Base-by-base conservation (phyloP, 2,329 filamentous ascomycete genomes). In the Didymella arachidicola region DNA sequence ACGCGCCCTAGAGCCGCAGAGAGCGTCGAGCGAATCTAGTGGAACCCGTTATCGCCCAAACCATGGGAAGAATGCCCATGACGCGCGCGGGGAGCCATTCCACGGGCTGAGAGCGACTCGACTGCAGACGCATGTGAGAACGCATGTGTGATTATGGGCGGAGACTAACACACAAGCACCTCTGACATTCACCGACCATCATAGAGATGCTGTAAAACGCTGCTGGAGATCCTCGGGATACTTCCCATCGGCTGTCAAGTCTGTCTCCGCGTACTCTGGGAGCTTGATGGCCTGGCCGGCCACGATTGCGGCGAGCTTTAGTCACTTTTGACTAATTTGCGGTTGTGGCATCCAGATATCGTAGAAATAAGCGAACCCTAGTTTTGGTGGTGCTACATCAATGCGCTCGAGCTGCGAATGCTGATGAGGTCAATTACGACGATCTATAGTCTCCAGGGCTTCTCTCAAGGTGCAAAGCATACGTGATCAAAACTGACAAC, bases 1-100 rank as follows among this genome's bases (percentile, higher is more conserved):
- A 49, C 55, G 55, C 63, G 54, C 52, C 57, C 57, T 45, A 64
- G 53, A 64, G 58, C 67, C 62, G 65, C 62, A 61, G 57, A 58
- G 45, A 41, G 45, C 45, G 48, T 44, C 39, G 8, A 49, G 44
- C 44, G 39, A 53, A 47, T 53, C 44, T 45, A 58, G 55, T 59
- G 56, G 50, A 59, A 59, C 41, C 52, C 60, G 58, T 62, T 61
- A 53, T 60, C 52, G 50, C 43, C 43, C 52, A 34, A 38, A 36
- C 48, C 61, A 63, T 56, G 57, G 59, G 59, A 61, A 41, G 55
- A 57, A 62, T 64, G 59, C 65, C 62, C 60, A 60, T 52, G 59
- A 54, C 41, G 58, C 58, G 45, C 47, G 54, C 54, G 60, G 53
- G 45, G 32, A 29, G 38, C 19, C 51, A 30, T 38, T 42, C 43